Conservation (phyloP, 192 early-diverging fungal species). For the Podila verticillata region DNA sequence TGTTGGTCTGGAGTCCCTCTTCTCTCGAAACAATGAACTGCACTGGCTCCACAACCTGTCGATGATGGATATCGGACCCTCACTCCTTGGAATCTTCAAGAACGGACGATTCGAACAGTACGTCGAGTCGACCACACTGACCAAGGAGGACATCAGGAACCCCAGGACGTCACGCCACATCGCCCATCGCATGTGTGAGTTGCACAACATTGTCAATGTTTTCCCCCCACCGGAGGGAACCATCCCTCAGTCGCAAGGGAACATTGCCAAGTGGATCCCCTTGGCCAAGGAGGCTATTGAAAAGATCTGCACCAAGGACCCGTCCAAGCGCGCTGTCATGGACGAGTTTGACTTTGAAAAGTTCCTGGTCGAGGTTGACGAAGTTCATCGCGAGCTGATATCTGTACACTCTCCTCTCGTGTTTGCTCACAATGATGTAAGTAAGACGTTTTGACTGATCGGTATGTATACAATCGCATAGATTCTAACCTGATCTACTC, state of each 20-base stretch:
- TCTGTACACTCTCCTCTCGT: constrained; percentile 71
- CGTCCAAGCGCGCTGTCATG: constrained; percentile 23
- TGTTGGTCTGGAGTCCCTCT: constrained; percentile 77
- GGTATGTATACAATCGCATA: not conserved
- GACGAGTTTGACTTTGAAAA: constrained; percentile 57
- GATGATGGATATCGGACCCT: constrained; percentile 76
- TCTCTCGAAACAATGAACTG: constrained; percentile 84
- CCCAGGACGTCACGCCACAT: constrained; percentile 73
- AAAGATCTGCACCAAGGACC: constrained; percentile 35
- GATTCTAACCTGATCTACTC: not conserved
- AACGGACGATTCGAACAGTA: constrained; percentile 92
- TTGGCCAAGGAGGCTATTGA: constrained; percentile 51
- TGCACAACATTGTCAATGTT: constrained; percentile 76
- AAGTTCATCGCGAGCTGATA: constrained; percentile 49
- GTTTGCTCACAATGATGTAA: constrained; percentile 91
- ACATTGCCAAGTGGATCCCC: constrained; percentile 71
- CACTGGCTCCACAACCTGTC: constrained; percentile 80
- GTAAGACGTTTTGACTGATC: constrained; percentile 7
- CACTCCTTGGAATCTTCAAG: constrained; percentile 76
- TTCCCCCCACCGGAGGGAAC: constrained; percentile 61
- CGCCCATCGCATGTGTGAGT: constrained; percentile 72
- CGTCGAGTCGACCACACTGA: constrained; percentile 78
- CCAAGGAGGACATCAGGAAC: constrained; percentile 72
- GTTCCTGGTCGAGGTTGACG: constrained; percentile 61
- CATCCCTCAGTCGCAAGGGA: constrained; percentile 73